Percentiles rank a stretch among this genome's conserved stretches.
Conservation (phyloP, 148 eudicot genomes). For the Heliosperma pusillum region DNA sequence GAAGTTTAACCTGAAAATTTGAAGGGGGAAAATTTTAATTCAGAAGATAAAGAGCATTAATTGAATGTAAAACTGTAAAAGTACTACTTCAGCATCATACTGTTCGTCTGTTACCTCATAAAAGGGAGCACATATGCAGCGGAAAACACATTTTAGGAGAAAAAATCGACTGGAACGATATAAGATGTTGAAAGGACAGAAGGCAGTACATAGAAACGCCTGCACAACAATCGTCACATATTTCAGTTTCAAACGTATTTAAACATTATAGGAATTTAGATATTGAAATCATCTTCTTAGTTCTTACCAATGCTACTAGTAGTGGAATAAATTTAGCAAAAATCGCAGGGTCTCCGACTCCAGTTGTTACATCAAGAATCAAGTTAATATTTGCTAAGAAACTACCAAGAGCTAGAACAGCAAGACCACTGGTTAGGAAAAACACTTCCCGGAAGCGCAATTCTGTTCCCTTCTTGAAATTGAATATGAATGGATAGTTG, state of each 20-base stretch:
- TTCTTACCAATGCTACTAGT: slow-evolving; percentile 50
- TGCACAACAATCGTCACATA: slow-evolving; percentile 27
- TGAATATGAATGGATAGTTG: slow-evolving; percentile 82
- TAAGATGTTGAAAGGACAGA: slow-evolving; percentile 57
- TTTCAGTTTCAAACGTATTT: slow-evolving; percentile 8
- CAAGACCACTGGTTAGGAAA: slow-evolving; percentile 55
- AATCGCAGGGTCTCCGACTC: slow-evolving; percentile 12
- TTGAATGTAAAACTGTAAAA: neutral
- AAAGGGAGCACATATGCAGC: slow-evolving; percentile 57
- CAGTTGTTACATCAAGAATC: slow-evolving; percentile 38
- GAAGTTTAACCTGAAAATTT: slow-evolving; percentile 44
- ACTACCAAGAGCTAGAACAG: slow-evolving; percentile 54
- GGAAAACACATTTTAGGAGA: slow-evolving; percentile 35
- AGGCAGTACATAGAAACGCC: slow-evolving; percentile 42
- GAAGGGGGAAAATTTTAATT: neutral
- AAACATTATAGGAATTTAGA: neutral
- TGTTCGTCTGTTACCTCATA: slow-evolving; percentile 41
- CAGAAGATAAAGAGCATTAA: neutral
- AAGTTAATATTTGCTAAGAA: slow-evolving; percentile 55
- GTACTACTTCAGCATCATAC: neutral
- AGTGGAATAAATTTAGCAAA: slow-evolving; percentile 60
- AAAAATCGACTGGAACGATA: slow-evolving; percentile 56
- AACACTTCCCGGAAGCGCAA: slow-evolving; percentile 62
- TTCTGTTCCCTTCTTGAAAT: slow-evolving; percentile 80
- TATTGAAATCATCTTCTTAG: slow-evolving; percentile 28